Conservation (phyloP, 2,329 filamentous ascomycete genomes). For the Aureobasidium namibiae region DNA sequence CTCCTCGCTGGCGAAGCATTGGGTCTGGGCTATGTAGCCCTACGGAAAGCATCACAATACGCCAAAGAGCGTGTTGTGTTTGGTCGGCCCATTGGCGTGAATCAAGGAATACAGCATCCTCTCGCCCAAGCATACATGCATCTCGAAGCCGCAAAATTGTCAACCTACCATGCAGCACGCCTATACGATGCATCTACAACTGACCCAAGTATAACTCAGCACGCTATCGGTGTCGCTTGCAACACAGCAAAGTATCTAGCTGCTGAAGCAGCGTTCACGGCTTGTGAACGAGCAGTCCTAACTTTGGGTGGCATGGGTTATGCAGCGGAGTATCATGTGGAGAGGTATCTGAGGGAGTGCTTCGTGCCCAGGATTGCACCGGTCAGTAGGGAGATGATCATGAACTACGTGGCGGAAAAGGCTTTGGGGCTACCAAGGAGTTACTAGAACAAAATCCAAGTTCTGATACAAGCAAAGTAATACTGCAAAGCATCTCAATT, state of each 20-base stretch:
- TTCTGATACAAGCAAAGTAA: not conserved
- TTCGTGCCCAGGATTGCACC: slow-evolving; percentile 53
- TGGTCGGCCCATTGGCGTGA: slow-evolving; percentile 55
- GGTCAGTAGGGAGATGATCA: slow-evolving; percentile 40
- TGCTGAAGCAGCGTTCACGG: slow-evolving; percentile 52
- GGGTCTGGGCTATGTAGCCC: slow-evolving; percentile 37
- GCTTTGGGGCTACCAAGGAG: slow-evolving; percentile 59
- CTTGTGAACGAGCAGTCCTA: slow-evolving; percentile 51
- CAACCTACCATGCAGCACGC: slow-evolving; percentile 52
- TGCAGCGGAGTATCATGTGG: slow-evolving; percentile 55
- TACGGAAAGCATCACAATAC: slow-evolving; percentile 50
- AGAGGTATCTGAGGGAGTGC: slow-evolving; percentile 51
- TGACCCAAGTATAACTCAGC: slow-evolving; percentile 32
- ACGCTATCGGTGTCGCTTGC: slow-evolving; percentile 46
- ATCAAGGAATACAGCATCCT: slow-evolving; percentile 58
- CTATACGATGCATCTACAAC: slow-evolving; percentile 46
- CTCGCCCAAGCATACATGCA: slow-evolving; percentile 58
- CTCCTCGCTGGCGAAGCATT: slow-evolving; percentile 52
- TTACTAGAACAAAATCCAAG: slow-evolving; percentile 39
- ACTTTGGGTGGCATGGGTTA: slow-evolving; percentile 57
- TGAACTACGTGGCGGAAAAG: slow-evolving; percentile 23
- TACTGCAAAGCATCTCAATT: not conserved
- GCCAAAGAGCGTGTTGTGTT: slow-evolving; percentile 60
- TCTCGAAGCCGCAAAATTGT: slow-evolving; percentile 52
- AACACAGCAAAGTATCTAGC: slow-evolving; percentile 52